Evolutionary conservation across 805 yeast species (phyloP), one percentile per base, ranked within the genome.

Genomic region (Clavispora santaluciae): DNA sequence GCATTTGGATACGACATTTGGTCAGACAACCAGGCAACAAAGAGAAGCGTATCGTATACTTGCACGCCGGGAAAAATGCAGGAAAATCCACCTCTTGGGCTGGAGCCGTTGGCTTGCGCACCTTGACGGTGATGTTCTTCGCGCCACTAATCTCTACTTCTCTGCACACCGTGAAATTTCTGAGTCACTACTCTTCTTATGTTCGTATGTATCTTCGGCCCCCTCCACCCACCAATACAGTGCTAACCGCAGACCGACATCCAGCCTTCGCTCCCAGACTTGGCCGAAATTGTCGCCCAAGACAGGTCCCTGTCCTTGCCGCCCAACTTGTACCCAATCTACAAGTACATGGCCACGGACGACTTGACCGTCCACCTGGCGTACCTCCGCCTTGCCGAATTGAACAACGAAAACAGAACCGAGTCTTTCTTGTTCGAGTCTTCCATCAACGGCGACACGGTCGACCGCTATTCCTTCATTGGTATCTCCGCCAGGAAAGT

Each of bases 361-460:
- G 83, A 83, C 46, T 64, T 89, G 56, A 88, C 95, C 4, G 96
- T 96, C 3, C 95, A 90, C 55, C 77, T 79, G 45, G 97, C 98
- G 0, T 93, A 91, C 60, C 67, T 93, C 57, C 87, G 85, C 62
- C 73, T 93, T 40, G 82, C 95, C 6, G 65, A 76, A 37, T 86
- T 91, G 36, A 70, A 73, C 48, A 62, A 72, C 23, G 52, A 70
- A 20, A 57, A 66, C 15, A 73, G 84, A 49, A 55, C 72, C 0
- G 84, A 83, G 28, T 83, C 95, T 3, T 90, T 91, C 54, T 67
- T 93, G 39, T 77, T 93, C 50, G 99, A 93, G 62, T 80, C 91
- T 51, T 95, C 98, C 2, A 76, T 76, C 45, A 86, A 86, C 44
- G 96, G 96, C 38, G 96, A 90, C 58, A 81, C 83, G 35, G 78